Percentiles rank a stretch among this genome's conserved stretches.
phyloP scores from a whole-genome alignment of 1,284 basidiomycete genomes.

The Trichosporon sp. region DNA sequence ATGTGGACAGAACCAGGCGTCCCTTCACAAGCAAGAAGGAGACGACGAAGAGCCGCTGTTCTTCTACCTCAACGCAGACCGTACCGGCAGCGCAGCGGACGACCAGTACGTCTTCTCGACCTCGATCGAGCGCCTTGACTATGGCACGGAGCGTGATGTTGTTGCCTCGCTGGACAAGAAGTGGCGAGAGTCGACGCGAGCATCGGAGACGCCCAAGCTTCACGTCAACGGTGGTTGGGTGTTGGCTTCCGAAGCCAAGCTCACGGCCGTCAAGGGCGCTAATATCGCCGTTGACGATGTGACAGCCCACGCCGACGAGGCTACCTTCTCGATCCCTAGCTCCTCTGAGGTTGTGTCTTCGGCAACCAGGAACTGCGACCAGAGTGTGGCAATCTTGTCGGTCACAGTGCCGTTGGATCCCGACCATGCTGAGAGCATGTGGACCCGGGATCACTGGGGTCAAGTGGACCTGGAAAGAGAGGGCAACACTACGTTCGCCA shows the following conservation, averaged over 20 bases:
- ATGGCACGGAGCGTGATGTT: constrained; percentile 68
- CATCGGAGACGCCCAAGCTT: constrained; percentile 49
- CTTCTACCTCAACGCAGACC: constrained; percentile 76
- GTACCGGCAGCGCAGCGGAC: constrained; percentile 63
- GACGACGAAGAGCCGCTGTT: constrained; percentile 56
- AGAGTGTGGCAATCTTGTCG: constrained; percentile 70
- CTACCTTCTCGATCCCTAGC: constrained; percentile 61
- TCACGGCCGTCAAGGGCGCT: constrained; percentile 33
- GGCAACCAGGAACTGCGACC: constrained; percentile 58
- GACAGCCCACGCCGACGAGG: constrained; percentile 52
- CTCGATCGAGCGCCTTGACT: constrained; percentile 69
- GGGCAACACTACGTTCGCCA: constrained; percentile 65
- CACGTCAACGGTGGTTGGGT: constrained; percentile 63
- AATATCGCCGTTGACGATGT: constrained; percentile 32
- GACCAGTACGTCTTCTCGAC: constrained; percentile 80
- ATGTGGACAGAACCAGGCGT: constrained; percentile 82
- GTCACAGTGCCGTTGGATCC: constrained; percentile 63
- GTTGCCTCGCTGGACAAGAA: constrained; percentile 63
- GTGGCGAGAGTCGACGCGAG: constrained; percentile 67
- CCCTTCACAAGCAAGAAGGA: constrained; percentile 65
- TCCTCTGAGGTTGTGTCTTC: constrained; percentile 56
- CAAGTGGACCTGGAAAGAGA: constrained; percentile 82
- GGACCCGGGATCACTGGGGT: constrained; percentile 66
- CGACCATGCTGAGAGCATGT: constrained; percentile 64
- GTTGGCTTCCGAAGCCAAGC: constrained; percentile 23